phyloP scores from a whole-genome alignment of 2,329 filamentous ascomycete genomes.

The Akanthomyces dipterigenus region DNA sequence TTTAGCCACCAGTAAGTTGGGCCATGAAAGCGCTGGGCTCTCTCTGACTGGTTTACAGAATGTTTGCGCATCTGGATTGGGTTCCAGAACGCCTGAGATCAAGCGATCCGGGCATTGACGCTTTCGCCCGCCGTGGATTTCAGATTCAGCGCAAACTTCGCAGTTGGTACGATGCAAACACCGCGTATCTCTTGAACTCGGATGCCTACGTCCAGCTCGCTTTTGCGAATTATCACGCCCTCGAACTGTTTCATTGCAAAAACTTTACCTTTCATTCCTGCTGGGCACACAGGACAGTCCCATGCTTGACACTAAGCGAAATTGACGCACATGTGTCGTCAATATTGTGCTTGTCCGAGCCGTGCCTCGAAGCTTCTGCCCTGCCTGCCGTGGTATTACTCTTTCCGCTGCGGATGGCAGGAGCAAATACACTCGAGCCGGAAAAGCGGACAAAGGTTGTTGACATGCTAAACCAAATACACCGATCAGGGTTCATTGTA shows the following conservation, averaged over 20 bases:
- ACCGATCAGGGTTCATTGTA: constrained; percentile 19
- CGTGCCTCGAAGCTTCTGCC: neutral
- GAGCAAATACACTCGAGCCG: neutral
- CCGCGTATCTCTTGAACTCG: neutral
- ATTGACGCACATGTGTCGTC: neutral
- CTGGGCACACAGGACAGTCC: constrained; percentile 15
- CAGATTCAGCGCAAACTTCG: neutral
- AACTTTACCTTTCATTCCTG: constrained; percentile 20
- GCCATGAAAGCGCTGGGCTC: neutral
- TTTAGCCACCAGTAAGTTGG: constrained; percentile 17
- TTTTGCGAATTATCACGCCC: constrained; percentile 13
- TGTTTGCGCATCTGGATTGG: neutral
- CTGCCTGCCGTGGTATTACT: neutral
- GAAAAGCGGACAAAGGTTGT: constrained; percentile 8
- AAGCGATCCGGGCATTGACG: neutral
- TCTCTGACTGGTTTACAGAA: neutral
- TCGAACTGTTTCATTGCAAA: constrained; percentile 17
- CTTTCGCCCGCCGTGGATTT: constrained; percentile 12
- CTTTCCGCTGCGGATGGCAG: neutral
- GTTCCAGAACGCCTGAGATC: neutral
- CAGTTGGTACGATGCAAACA: neutral
- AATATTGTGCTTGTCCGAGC: neutral
- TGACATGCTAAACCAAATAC: constrained; percentile 11
- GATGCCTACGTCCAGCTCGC: constrained; percentile 13
- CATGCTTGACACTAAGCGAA: constrained; percentile 1